Conservation (phyloP, 1,284 basidiomycete genomes). For the Neotropicomus parvogracilis region DNA sequence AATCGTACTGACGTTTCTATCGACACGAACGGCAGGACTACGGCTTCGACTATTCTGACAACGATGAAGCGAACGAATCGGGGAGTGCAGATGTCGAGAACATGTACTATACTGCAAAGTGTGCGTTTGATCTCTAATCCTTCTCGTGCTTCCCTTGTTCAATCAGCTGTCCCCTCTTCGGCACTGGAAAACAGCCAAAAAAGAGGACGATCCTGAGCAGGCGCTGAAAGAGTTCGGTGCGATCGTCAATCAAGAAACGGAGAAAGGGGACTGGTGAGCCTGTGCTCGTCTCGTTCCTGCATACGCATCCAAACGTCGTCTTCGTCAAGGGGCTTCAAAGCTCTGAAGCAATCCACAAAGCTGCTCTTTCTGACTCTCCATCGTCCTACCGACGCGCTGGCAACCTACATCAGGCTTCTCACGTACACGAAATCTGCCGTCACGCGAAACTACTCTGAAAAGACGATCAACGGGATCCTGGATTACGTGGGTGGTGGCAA, state of each 20-base stretch:
- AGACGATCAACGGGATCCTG: conserved; percentile 97
- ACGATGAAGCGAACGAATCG: conserved; percentile 75
- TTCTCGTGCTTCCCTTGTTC: not conserved
- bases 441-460: conserved; percentile 91
- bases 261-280: conserved; percentile 88
- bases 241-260: conserved; percentile 85
- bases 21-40: conserved; percentile 66
- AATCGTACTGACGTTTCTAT: conserved; percentile 2
- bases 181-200: conserved; percentile 62
- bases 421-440: conserved; percentile 92
- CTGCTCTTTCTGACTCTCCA: conserved; percentile 80
- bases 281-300: not conserved
- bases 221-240: conserved; percentile 84
- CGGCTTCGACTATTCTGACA: conserved; percentile 95
- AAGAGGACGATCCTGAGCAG: conserved; percentile 87
- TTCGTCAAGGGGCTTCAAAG: conserved; percentile 89
- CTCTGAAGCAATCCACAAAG: conserved; percentile 97
- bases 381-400: conserved; percentile 79
- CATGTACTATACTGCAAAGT: conserved; percentile 97
- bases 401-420: conserved; percentile 82
- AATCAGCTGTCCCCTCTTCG: not conserved
- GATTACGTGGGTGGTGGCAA: conserved; percentile 97
- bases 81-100: conserved; percentile 95
- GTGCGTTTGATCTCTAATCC: conserved; percentile 43
- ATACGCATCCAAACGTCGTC: conserved; percentile 1